A percentile compares a stretch with the other conserved stretches of the same genome.
Conservation (phyloP, 441 rosid species). For the Populus hybrid region DNA sequence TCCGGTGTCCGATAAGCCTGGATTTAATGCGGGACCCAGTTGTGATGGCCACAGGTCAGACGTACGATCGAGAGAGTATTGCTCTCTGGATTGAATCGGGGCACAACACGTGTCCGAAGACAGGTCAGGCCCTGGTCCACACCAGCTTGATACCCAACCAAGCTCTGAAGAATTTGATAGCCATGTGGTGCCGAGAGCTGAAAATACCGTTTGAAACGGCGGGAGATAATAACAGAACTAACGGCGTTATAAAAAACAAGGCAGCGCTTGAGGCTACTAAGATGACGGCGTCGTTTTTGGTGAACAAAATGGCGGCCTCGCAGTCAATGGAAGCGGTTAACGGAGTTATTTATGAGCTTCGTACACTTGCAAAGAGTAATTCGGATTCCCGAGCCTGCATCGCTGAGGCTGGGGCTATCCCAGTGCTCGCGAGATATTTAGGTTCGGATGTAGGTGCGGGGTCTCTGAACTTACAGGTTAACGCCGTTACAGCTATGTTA, state of each 20-base stretch:
- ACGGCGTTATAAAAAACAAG: slow-evolving; percentile 29
- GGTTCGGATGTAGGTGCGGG: slow-evolving; percentile 46
- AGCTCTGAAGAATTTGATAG: slow-evolving; percentile 66
- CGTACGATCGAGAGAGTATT: slow-evolving; percentile 80
- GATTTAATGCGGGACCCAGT: slow-evolving; percentile 89
- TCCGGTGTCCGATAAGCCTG: slow-evolving; percentile 78
- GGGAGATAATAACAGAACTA: slow-evolving; percentile 19
- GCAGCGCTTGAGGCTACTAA: slow-evolving; percentile 64
- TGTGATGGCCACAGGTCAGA: slow-evolving; percentile 79
- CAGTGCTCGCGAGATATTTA: slow-evolving; percentile 48
- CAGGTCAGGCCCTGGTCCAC: slow-evolving; percentile 75
- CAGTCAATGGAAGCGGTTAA: slow-evolving; percentile 34
- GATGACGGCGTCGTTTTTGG: slow-evolving; percentile 69
- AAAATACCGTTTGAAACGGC: slow-evolving; percentile 53
- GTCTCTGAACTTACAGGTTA: slow-evolving; percentile 53
- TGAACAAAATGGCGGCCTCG: slow-evolving; percentile 42
- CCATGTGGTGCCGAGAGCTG: slow-evolving; percentile 82
- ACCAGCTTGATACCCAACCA: slow-evolving; percentile 59
- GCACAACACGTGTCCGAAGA: slow-evolving; percentile 81
- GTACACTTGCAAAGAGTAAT: slow-evolving; percentile 63
- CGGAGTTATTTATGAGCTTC: slow-evolving; percentile 64
- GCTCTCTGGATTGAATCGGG: slow-evolving; percentile 75
- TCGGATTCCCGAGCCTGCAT: slow-evolving; percentile 66
- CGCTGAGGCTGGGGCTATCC: slow-evolving; percentile 70
- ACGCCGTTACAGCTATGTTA: slow-evolving; percentile 74